Percentiles rank a stretch among this genome's conserved stretches.
Evolutionary conservation across 140 eudicot genomes (phyloP).

Genomic region (Artemisia princeps): DNA sequence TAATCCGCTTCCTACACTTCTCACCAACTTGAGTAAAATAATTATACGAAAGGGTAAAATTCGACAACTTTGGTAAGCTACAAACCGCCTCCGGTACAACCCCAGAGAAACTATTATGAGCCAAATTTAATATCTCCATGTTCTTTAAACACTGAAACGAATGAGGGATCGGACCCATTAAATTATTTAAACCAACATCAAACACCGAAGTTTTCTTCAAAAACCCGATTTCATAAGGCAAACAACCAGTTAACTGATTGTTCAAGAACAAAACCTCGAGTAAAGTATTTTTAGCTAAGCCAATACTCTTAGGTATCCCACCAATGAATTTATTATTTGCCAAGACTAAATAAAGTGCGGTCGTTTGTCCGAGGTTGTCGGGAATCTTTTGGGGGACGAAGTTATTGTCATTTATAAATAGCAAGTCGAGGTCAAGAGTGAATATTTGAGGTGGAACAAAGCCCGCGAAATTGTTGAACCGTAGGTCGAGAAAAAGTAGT

Average conservation of each 20-base stretch:
- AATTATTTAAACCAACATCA: conserved; percentile 34
- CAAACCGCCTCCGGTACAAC: conserved; percentile 52
- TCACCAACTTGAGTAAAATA: conserved; percentile 52
- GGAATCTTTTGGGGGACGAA: conserved; percentile 37
- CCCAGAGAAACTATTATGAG: conserved; percentile 33
- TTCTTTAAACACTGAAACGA: conserved; percentile 38
- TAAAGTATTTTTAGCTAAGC: conserved; percentile 21
- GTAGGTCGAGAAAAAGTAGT: conserved; percentile 40
- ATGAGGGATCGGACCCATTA: conserved; percentile 49
- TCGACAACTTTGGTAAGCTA: conserved; percentile 29
- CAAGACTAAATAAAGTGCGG: conserved; percentile 34
- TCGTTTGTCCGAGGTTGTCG: conserved; percentile 28
- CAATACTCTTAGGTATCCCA: conserved; percentile 38
- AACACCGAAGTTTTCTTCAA: conserved; percentile 31
- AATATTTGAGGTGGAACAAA: conserved; percentile 37
- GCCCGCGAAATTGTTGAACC: conserved; percentile 51
- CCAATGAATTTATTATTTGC: conserved; percentile 59
- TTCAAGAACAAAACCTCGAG: conserved; percentile 38
- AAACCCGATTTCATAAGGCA: conserved; percentile 44
- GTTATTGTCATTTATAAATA: conserved; percentile 57
- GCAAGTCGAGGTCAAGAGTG: conserved; percentile 31
- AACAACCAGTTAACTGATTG: conserved; percentile 45
- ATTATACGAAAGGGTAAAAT: conserved; percentile 40
- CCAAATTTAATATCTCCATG: conserved; percentile 38
- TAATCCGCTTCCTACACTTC: conserved; percentile 34